These are phyloP conservation scores for Eutrema yunnanense DNA, from an alignment of 345 rosid species.

Conservation along the genomic window DNA sequence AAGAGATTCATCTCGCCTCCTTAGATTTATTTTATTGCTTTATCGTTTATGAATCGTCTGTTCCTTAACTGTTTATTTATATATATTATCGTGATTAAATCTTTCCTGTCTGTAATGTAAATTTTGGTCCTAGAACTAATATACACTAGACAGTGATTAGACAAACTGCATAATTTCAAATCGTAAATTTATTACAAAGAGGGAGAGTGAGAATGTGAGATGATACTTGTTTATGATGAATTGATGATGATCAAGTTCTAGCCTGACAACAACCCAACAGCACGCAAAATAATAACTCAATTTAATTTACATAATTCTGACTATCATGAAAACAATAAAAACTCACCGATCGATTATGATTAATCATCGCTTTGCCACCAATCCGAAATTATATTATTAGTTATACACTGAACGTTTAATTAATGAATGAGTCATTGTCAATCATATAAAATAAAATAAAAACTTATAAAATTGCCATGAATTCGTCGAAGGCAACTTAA, in stretches of 20 bases:
- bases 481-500: not conserved
- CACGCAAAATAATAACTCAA: not conserved
- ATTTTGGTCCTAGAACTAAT: no score
- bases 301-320: not conserved
- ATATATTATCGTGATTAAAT: no score
- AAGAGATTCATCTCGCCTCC: no score
- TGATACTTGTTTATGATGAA: slow-evolving; percentile 8
- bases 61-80: no score
- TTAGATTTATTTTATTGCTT: no score
- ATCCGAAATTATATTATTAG: not conserved
- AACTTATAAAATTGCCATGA: not conserved
- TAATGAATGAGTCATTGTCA: slow-evolving; percentile 4
- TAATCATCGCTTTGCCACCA: slow-evolving; percentile 17
- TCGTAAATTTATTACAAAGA: not conserved
- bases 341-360: slow-evolving; percentile 1
- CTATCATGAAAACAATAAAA: not conserved
- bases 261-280: slow-evolving; percentile 21
- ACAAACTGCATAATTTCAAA: slow-evolving; percentile 15
- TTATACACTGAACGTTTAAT: not conserved
- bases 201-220: not conserved
- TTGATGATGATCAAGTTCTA: not conserved
- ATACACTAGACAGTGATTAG: slow-evolving; percentile 16
- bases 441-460: not conserved
- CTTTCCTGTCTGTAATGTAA: no score
- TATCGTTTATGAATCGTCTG: no score